Conservation (phyloP, 2,329 filamentous ascomycete species). For the Arachnomyces sp. region DNA sequence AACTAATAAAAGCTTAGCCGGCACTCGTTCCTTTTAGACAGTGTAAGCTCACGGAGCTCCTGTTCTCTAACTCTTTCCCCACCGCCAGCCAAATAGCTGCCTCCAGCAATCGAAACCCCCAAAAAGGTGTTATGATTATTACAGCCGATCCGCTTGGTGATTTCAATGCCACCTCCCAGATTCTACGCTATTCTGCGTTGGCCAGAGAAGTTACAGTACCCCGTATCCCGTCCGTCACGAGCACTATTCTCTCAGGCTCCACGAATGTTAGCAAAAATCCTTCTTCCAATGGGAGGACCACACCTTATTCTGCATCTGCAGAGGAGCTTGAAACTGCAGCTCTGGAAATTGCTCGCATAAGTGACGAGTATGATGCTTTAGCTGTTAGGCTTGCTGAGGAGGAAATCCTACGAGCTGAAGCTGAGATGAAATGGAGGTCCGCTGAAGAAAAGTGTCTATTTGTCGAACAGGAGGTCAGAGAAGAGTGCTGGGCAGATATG, state of each 20-base stretch:
- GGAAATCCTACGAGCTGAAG: slow-evolving; percentile 59
- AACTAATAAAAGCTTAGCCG: slow-evolving; percentile 42
- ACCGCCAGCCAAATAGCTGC: slow-evolving; percentile 44
- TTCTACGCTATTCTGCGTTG: slow-evolving; percentile 85
- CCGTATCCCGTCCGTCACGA: slow-evolving; percentile 73
- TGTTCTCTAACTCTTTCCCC: slow-evolving; percentile 83
- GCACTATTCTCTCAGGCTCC: slow-evolving; percentile 50
- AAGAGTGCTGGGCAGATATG: slow-evolving; percentile 83
- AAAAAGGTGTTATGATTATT: slow-evolving; percentile 92
- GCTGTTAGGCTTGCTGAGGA: slow-evolving; percentile 64
- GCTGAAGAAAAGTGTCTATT: slow-evolving; percentile 59
- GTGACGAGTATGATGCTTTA: slow-evolving; percentile 68
- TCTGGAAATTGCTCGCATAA: slow-evolving; percentile 71
- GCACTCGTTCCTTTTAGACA: slow-evolving; percentile 72
- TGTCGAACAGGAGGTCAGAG: slow-evolving; percentile 75
- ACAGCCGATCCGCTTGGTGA: slow-evolving; percentile 89
- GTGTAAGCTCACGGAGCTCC: slow-evolving; percentile 75
- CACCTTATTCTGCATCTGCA: slow-evolving; percentile 30
- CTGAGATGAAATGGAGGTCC: slow-evolving; percentile 64
- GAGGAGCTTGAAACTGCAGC: slow-evolving; percentile 77
- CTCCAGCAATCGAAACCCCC: slow-evolving; percentile 56
- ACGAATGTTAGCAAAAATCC: slow-evolving; percentile 21
- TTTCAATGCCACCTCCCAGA: slow-evolving; percentile 94
- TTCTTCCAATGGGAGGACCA: slow-evolving; percentile 35
- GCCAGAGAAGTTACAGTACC: slow-evolving; percentile 90